phyloP scores from a whole-genome alignment of 805 yeast species.

The Dipodascopsis uninucleata region DNA sequence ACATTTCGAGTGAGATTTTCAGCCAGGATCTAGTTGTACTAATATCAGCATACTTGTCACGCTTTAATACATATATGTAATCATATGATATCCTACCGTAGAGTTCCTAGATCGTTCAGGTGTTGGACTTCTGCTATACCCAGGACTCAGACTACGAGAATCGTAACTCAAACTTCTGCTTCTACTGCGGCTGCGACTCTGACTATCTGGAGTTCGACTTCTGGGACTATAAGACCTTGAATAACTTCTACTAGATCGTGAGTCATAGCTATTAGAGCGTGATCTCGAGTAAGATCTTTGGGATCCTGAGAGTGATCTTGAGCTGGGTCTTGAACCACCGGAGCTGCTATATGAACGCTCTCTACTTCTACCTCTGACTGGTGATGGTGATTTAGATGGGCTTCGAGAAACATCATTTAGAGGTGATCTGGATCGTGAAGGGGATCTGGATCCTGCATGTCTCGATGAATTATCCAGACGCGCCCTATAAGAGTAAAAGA shows the following conservation, averaged over 20 bases:
- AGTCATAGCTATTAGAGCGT: slow-evolving; percentile 16
- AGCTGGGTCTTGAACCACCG: background rate
- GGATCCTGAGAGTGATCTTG: background rate
- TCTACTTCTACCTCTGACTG: background rate
- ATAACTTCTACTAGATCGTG: slow-evolving; percentile 14
- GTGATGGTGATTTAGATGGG: slow-evolving; percentile 2
- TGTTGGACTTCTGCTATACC: background rate
- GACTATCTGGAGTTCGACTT: background rate
- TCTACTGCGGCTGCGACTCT: slow-evolving; percentile 8
- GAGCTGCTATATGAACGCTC: background rate
- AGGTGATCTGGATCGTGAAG: too few relatives aligned
- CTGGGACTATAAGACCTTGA: slow-evolving; percentile 1
- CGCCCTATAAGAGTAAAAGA: too few relatives aligned
- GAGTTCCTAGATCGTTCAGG: too few relatives aligned
- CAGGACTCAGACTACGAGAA: slow-evolving; percentile 3
- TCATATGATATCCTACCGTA: too few relatives aligned
- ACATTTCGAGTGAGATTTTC: slow-evolving; percentile 21
- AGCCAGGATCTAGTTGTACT: slow-evolving; percentile 17
- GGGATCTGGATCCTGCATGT: too few relatives aligned
- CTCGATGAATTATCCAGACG: too few relatives aligned
- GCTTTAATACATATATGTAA: too few relatives aligned
- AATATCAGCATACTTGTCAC: too few relatives aligned
- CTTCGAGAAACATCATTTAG: slow-evolving; percentile 2
- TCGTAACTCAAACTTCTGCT: slow-evolving; percentile 2
- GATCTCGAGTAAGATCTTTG: slow-evolving; percentile 7